These are phyloP conservation scores for Epithemia pelagica DNA, from an alignment of 108 stramenopile species.

Conservation along the genomic window DNA sequence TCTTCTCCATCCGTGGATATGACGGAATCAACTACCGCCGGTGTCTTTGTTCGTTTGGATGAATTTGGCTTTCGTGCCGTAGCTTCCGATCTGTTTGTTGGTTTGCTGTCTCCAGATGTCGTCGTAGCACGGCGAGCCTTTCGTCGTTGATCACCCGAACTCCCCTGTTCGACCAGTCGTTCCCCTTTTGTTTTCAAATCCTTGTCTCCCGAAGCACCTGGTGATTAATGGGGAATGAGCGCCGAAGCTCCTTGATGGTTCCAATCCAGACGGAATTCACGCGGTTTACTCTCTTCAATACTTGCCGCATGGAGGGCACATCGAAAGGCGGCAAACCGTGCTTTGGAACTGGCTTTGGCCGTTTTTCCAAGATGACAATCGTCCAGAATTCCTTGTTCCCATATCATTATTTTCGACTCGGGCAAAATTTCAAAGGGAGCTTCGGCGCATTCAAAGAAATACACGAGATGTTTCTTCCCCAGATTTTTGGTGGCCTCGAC, in stretches of 20 bases:
- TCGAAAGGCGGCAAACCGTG: conserved; percentile 37
- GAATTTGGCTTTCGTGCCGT: too few relatives aligned
- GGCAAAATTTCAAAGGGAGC: conserved; percentile 69
- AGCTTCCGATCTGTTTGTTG: too few relatives aligned
- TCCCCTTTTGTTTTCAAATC: neutral
- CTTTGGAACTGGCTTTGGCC: conserved; percentile 53
- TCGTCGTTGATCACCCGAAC: conserved; percentile 6
- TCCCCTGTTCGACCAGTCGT: conserved; percentile 9
- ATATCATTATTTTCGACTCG: conserved; percentile 42
- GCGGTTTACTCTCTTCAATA: conserved; percentile 62
- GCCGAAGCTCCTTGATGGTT: conserved; percentile 34
- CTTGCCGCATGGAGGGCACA: conserved; percentile 61
- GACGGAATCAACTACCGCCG: too few relatives aligned
- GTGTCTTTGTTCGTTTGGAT: too few relatives aligned
- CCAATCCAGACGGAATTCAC: conserved; percentile 77
- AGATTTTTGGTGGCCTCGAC: conserved; percentile 68
- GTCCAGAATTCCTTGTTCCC: conserved; percentile 70
- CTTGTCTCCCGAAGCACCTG: too few relatives aligned
- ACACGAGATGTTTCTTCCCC: conserved; percentile 73
- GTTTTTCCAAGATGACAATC: conserved; percentile 74
- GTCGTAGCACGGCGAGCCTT: neutral
- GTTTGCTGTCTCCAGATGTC: too few relatives aligned
- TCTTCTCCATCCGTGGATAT: neutral
- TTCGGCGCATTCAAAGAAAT: conserved; percentile 81
- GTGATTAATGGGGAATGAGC: neutral